Base-by-base conservation (phyloP, 1,284 basidiomycete genomes). In the Mrakiaceae sp. region DNA sequence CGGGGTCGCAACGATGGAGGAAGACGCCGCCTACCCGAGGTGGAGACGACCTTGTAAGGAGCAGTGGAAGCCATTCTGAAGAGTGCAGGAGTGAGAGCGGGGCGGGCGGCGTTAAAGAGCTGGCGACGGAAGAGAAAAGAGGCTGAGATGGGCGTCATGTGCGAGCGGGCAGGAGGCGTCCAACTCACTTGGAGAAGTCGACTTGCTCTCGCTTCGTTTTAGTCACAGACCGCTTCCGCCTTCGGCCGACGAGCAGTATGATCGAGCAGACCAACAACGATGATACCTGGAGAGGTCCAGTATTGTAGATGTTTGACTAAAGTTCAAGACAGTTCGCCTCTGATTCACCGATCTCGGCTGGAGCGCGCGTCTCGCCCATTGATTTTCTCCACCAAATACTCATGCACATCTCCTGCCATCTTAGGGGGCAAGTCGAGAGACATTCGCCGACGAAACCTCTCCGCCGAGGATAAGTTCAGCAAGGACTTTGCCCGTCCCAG, bases 401-500 rank as follows among this genome's bases (percentile, higher is more conserved):
- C 58, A 59, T 60, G 58, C 42, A 49, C 53, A 53, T 52, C 46
- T 60, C 2, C 58, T 48, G 49, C 59, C 59, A 27, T 51, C 53
- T 62, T 64, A 77, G 8, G 79, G 79, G 49, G 73, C 77, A 60
- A 82, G 72, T 53, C 72, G 74, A 10, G 73, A 73, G 54, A 82
- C 75, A 70, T 82, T 76, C 40, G 81, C 81, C 53, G 79, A 80
- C 52, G 71, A 74, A 8, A 74, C 77, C 66, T 76, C 75, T 4
- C 81, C 81, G 48, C 81, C 78, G 14, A 66, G 68, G 5, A 83
- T 75, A 40, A 82, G 68, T 71, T 83, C 81, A 14, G 79, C 74
- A 67, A 82, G 70, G 8, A 79, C 76, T 63, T 78, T 75, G 4
- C 82, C 82, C 0, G 80, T 81, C 2, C 80, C 82, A 1, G 81